A percentile compares a stretch with the other conserved stretches of the same genome.
Evolutionary conservation across 371 early-diverging fungal genomes (phyloP).

Genomic region (Mucor ambiguus): DNA sequence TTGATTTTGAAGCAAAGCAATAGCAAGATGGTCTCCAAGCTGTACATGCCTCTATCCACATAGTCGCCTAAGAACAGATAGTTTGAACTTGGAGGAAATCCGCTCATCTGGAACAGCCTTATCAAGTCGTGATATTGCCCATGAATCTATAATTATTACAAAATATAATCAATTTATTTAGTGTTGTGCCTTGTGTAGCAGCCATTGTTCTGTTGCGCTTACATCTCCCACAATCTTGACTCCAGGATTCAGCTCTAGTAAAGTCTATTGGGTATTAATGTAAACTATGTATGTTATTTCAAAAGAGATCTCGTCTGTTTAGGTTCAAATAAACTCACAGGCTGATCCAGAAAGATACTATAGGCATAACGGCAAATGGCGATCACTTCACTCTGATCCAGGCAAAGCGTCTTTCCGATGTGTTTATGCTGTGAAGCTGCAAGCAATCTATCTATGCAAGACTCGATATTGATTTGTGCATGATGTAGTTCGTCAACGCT

Average conservation of each 20-base stretch:
- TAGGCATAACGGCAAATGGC: slow-evolving; percentile 84
- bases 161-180: slow-evolving; percentile 4
- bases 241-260: slow-evolving; percentile 93
- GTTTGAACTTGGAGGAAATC: slow-evolving; percentile 84
- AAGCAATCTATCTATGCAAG: slow-evolving; percentile 77
- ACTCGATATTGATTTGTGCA: slow-evolving; percentile 68
- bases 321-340: slow-evolving; percentile 39
- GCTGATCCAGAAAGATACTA: slow-evolving; percentile 91
- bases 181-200: neutral
- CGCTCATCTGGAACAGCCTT: slow-evolving; percentile 85
- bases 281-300: neutral
- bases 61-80: slow-evolving; percentile 97
- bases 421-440: slow-evolving; percentile 71
- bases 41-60: slow-evolving; percentile 96
- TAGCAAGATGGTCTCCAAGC: slow-evolving; percentile 92
- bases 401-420: slow-evolving; percentile 66
- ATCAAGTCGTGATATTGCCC: slow-evolving; percentile 93
- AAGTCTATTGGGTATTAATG: slow-evolving; percentile 37
- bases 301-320: neutral
- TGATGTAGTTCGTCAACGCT: neutral
- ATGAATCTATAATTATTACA: slow-evolving; percentile 63
- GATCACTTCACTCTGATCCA: slow-evolving; percentile 82
- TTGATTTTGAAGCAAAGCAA: slow-evolving; percentile 96
- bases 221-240: slow-evolving; percentile 95
- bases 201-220: slow-evolving; percentile 3